Conservation (phyloP, 176 grass and related monocot genomes). For the Musa troglodytarum region DNA sequence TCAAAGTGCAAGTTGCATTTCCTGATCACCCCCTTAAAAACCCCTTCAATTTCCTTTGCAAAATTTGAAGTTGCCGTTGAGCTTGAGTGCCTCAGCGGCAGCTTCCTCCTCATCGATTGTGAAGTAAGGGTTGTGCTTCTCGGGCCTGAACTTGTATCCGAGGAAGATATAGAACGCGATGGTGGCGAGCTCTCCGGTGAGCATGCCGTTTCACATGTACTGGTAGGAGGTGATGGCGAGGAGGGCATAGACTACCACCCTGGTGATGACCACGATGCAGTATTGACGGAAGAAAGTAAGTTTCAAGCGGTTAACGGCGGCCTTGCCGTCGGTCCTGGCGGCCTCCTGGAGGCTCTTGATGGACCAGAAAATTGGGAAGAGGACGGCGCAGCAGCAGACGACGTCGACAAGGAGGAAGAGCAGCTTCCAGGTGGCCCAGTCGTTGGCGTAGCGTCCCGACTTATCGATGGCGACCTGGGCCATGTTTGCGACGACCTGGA, state of each 20-base stretch:
- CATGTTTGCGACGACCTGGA: conserved; percentile 13
- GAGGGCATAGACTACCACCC: conserved; percentile 14
- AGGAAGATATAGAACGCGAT: conserved; percentile 8
- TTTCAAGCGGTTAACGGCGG: conserved; percentile 10
- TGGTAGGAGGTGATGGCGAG: conserved; percentile 4
- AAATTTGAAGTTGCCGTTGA: neutral
- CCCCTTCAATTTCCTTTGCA: neutral
- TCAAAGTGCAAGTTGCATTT: too few species aligned
- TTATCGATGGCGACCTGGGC: conserved; percentile 8
- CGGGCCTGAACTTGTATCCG: conserved; percentile 4
- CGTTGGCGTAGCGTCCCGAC: conserved; percentile 2
- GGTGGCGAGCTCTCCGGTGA: neutral
- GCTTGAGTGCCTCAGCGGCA: conserved; percentile 4
- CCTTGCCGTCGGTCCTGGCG: conserved; percentile 8
- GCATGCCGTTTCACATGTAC: neutral
- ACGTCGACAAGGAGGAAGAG: conserved; percentile 13
- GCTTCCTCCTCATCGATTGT: neutral
- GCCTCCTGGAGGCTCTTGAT: conserved; percentile 12
- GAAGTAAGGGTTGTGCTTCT: conserved; percentile 9
- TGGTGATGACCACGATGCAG: conserved; percentile 6
- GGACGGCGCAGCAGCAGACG: conserved; percentile 3
- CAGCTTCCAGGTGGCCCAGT: conserved; percentile 15
- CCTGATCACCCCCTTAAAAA: neutral
- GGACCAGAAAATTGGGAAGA: conserved; percentile 11
- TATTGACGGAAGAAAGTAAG: conserved; percentile 11